Percentiles rank a stretch among this genome's conserved stretches.
These are phyloP conservation scores for Starmera dryadoides DNA, from an alignment of 805 yeast species.

Conservation along the genomic window DNA sequence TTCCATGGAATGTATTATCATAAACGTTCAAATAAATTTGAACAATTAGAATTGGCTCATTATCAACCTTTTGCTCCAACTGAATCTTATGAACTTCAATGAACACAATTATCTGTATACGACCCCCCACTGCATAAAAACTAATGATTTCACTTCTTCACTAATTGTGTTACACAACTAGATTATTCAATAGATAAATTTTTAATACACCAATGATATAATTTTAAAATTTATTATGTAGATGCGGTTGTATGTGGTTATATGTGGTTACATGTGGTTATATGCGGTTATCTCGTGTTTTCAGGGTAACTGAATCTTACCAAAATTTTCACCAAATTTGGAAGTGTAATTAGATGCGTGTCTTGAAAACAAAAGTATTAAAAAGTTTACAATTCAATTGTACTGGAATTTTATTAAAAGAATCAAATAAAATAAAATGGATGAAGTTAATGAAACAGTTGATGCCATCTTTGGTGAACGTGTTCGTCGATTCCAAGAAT, in stretches of 20 bases:
- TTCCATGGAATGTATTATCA: slow-evolving; percentile 81
- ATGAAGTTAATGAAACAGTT: slow-evolving; percentile 16
- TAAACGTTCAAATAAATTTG: slow-evolving; percentile 65
- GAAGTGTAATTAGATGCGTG: neutral
- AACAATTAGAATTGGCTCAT: slow-evolving; percentile 54
- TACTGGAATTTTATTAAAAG: no score
- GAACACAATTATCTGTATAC: neutral
- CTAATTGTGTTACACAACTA: no score
- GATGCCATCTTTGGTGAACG: slow-evolving; percentile 68
- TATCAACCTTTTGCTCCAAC: slow-evolving; percentile 1
- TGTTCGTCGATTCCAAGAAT: slow-evolving; percentile 82
- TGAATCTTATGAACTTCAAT: slow-evolving; percentile 10
- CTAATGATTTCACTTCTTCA: no score
- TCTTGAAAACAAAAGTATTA: no score
- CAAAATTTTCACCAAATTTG: neutral
- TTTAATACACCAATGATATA: no score
- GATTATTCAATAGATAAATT: no score
- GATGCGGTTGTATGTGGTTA: no score
- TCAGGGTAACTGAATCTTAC: neutral
- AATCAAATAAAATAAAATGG: slow-evolving; percentile 9
- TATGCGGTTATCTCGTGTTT: no score
- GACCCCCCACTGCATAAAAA: no score
- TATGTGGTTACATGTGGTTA: no score
- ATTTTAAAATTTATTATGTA: no score
- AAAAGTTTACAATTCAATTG: no score